Base-by-base conservation (phyloP, 2,329 filamentous ascomycete genomes). In the Stromatinia cepivora region DNA sequence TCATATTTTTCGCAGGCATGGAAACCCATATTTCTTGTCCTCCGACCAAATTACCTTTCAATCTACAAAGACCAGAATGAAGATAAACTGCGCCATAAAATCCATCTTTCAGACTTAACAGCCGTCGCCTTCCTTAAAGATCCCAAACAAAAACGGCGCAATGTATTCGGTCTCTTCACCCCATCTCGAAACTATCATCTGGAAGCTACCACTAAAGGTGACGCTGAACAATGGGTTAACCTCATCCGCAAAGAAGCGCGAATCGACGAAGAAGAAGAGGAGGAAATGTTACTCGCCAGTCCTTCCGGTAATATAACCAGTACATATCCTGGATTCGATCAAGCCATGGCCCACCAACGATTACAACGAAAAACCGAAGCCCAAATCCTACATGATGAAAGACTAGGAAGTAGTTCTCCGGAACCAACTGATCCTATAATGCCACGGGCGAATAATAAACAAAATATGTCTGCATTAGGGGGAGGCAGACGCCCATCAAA, bases 11-110 rank as follows among this genome's bases (percentile, higher is more conserved):
- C 53, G 54, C 59, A 97, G 88, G 89, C 91, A 72, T 99, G 95
- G 95, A 97, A 97, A 81, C 84, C 90, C 8, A 88, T 94, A 71
- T 95, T 92, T 81, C 84, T 98, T 54, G 95, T 99, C 53, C 86
- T 99, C 58, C 90, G 95, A 72, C 94, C 94, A 0, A 96, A 95
- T 75, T 87, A 92, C 28, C 86, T 99, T 46, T 97, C 92, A 65
- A 90, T 97, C 71, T 99, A 99, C 85, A 96, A 94, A 80, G 91
- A 94, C 78, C 88, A 92, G 75, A 92, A 94, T 75, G 94, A 97
- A 81, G 92, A 91, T 75, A 94, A 94, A 79, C 86, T 99, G 56
- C 91, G 92, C 66, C 90, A 96, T 77, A 94, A 97, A 78, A 88
- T 99, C 76, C 89, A 90, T 77, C 86, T 98, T 52, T 91, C 92